Conservation (phyloP, 495 filamentous ascomycete species). For the Elaphomyces granulatus region DNA sequence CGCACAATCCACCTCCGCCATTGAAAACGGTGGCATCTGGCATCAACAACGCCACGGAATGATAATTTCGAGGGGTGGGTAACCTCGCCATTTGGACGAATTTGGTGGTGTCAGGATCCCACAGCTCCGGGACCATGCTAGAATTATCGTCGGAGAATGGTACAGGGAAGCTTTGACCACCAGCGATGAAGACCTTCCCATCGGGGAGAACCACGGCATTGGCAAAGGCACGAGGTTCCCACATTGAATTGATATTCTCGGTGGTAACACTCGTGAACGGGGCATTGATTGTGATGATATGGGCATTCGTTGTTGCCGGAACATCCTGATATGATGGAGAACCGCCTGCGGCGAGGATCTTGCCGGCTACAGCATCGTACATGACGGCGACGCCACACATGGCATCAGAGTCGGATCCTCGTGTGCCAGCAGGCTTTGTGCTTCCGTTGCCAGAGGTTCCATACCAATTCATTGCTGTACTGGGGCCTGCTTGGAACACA, state of each 20-base stretch:
- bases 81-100: slow-evolving; percentile 23
- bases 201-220: slow-evolving; percentile 36
- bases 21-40: slow-evolving; percentile 34
- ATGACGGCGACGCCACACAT: slow-evolving; percentile 41
- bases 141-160: slow-evolving; percentile 30
- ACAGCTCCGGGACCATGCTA: slow-evolving; percentile 29
- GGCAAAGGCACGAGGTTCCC: slow-evolving; percentile 25
- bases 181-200: slow-evolving; percentile 29
- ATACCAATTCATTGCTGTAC: slow-evolving; percentile 43
- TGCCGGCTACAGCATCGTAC: slow-evolving; percentile 38
- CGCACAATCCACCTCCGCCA: slow-evolving; percentile 40
- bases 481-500: slow-evolving; percentile 44
- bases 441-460: slow-evolving; percentile 24
- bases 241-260: slow-evolving; percentile 23
- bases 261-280: slow-evolving; percentile 10
- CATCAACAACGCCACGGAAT: slow-evolving; percentile 32
- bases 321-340: slow-evolving; percentile 23
- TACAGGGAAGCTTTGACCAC: slow-evolving; percentile 26
- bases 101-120: slow-evolving; percentile 19
- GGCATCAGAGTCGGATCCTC: slow-evolving; percentile 31
- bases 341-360: slow-evolving; percentile 35
- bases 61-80: slow-evolving; percentile 32
- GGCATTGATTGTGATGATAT: slow-evolving; percentile 27
- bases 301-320: slow-evolving; percentile 20
- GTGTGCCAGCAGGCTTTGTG: slow-evolving; percentile 16